phyloP scores from a whole-genome alignment of 78 protist species.

The Dictyostelium capitatum region DNA sequence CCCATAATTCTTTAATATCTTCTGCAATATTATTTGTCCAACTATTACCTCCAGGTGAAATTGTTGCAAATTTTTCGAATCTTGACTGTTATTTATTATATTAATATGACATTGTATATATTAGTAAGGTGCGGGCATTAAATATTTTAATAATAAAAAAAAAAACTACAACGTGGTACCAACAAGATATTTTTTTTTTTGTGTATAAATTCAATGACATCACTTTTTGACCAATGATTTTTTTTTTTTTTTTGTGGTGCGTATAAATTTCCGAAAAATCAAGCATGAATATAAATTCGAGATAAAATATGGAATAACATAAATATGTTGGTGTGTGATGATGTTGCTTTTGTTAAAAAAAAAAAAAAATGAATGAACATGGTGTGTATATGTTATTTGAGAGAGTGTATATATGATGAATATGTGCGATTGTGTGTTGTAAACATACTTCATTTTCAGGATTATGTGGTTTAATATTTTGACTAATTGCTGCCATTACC shows the following conservation, averaged over 20 bases:
- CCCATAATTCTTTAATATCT: slow-evolving; percentile 76
- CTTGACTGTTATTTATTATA: slow-evolving; percentile 61
- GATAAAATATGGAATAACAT: no score
- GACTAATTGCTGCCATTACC: slow-evolving; percentile 48
- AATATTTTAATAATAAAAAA: no score
- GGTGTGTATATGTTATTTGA: not conserved
- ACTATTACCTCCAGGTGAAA: slow-evolving; percentile 77
- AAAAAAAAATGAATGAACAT: not conserved
- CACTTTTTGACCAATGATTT: no score
- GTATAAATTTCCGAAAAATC: no score
- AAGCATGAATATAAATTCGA: no score
- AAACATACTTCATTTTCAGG: slow-evolving; percentile 61
- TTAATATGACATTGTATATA: not conserved
- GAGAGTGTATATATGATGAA: not conserved
- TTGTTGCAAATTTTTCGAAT: slow-evolving; percentile 64
- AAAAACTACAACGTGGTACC: no score
- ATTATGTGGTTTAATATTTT: slow-evolving; percentile 25
- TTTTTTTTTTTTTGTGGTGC: no score
- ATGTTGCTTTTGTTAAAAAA: no score
- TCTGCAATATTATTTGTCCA: slow-evolving; percentile 78
- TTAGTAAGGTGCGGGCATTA: not conserved
- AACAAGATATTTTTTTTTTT: no score
- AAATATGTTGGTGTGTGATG: no score
- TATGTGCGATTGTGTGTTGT: not conserved
- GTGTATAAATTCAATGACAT: no score